A percentile compares a stretch with the other conserved stretches of the same genome.
Conservation (phyloP, 1,284 basidiomycete species). For the Sporisorium sorghi region DNA sequence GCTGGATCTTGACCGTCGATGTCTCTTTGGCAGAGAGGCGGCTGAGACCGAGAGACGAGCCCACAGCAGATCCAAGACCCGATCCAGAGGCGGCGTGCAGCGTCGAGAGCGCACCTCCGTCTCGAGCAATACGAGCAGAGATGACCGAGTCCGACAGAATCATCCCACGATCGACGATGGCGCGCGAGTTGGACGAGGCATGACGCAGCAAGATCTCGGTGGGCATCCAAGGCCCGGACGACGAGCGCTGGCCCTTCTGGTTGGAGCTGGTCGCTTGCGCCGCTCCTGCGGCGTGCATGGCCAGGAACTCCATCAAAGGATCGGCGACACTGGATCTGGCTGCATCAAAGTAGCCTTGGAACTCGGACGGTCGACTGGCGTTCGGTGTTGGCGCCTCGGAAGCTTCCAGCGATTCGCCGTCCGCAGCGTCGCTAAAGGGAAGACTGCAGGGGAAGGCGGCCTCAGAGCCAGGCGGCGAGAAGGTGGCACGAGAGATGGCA, state of each 20-base stretch:
- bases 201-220: slow-evolving; percentile 61
- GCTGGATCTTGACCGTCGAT: slow-evolving; percentile 55
- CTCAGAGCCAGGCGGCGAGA: slow-evolving; percentile 45
- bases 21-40: slow-evolving; percentile 53
- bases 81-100: slow-evolving; percentile 42
- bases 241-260: slow-evolving; percentile 36
- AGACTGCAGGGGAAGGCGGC: slow-evolving; percentile 60
- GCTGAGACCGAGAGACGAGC: slow-evolving; percentile 56
- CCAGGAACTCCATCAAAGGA: slow-evolving; percentile 55
- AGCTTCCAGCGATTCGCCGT: slow-evolving; percentile 26
- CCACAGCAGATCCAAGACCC: slow-evolving; percentile 54
- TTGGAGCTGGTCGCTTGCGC: slow-evolving; percentile 31
- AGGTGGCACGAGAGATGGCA: slow-evolving; percentile 46
- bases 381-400: slow-evolving; percentile 48
- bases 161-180: slow-evolving; percentile 64
- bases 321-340: slow-evolving; percentile 19
- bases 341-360: slow-evolving; percentile 38
- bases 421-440: slow-evolving; percentile 36
- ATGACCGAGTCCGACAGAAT: slow-evolving; percentile 63
- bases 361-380: slow-evolving; percentile 36
- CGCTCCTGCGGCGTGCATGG: slow-evolving; percentile 47
- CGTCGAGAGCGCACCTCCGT: slow-evolving; percentile 41
- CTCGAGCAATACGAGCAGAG: slow-evolving; percentile 52
- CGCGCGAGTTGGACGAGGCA: slow-evolving; percentile 58
- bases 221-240: slow-evolving; percentile 45